Evolutionary conservation across 2,329 filamentous ascomycete genomes (phyloP).

Genomic region (Penicillium paneum): DNA sequence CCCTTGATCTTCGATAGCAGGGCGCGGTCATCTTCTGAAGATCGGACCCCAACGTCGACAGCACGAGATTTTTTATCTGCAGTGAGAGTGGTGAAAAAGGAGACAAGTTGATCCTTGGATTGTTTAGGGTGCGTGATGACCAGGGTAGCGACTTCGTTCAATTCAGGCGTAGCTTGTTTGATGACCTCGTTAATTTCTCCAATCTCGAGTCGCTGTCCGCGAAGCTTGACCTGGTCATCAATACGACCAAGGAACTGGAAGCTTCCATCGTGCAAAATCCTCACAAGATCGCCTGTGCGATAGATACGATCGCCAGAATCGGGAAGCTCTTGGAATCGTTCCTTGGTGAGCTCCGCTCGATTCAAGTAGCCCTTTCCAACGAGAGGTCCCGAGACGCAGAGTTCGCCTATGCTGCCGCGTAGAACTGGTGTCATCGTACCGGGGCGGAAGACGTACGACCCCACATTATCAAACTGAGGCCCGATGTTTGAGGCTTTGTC

Average conservation of each 20-base stretch:
- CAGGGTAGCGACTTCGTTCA: conserved; percentile 72
- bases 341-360: conserved; percentile 68
- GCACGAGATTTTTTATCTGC: conserved; percentile 15
- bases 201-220: conserved; percentile 84
- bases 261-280: conserved; percentile 73
- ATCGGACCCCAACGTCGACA: conserved; percentile 35
- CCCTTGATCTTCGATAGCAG: conserved; percentile 52
- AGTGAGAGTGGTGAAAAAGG: conserved; percentile 58
- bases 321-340: conserved; percentile 68
- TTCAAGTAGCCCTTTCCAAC: conserved; percentile 90
- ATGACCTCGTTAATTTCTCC: conserved; percentile 88
- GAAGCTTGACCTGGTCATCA: conserved; percentile 88
- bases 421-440: conserved; percentile 69
- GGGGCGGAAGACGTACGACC: conserved; percentile 71
- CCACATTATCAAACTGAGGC: conserved; percentile 80
- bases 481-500: conserved; percentile 88
- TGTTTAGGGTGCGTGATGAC: conserved; percentile 69
- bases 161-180: conserved; percentile 53
- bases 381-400: conserved; percentile 81
- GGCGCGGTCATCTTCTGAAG: conserved; percentile 34
- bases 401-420: conserved; percentile 76
- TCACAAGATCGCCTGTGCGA: conserved; percentile 82
- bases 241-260: conserved; percentile 85
- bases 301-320: conserved; percentile 65
- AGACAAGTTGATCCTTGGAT: conserved; percentile 77